phyloP scores from a whole-genome alignment of 768 basidiomycete species.

The Daedaleopsis nitida region DNA sequence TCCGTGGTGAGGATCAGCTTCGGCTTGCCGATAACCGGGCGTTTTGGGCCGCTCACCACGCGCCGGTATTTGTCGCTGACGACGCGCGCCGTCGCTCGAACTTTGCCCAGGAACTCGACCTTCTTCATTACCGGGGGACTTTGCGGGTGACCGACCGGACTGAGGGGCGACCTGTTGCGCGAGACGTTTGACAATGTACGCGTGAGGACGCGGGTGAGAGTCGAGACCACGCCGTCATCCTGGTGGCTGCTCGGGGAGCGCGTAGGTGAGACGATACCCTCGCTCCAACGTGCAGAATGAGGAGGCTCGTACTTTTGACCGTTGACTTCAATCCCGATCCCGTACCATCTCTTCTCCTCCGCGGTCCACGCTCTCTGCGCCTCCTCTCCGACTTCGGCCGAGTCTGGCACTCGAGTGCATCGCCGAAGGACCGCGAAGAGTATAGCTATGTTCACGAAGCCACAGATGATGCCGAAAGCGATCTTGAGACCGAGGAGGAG shows the following conservation, averaged over 20 bases:
- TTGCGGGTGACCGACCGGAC: slow-evolving; percentile 27
- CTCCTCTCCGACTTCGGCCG: slow-evolving; percentile 61
- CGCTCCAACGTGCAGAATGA: slow-evolving; percentile 31
- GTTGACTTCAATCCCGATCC: slow-evolving; percentile 41
- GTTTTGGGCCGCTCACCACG: slow-evolving; percentile 28
- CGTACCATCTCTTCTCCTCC: slow-evolving; percentile 72
- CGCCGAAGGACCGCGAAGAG: slow-evolving; percentile 58
- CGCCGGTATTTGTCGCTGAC: slow-evolving; percentile 60
- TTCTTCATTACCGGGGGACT: slow-evolving; percentile 69
- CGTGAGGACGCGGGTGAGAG: slow-evolving; percentile 36
- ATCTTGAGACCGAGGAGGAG: slow-evolving; percentile 62
- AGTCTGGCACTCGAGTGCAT: slow-evolving; percentile 59
- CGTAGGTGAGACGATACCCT: slow-evolving; percentile 10
- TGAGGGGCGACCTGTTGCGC: slow-evolving; percentile 14
- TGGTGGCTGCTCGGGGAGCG: neutral
- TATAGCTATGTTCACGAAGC: slow-evolving; percentile 53
- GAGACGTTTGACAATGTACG: slow-evolving; percentile 20
- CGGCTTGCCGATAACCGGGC: slow-evolving; percentile 62
- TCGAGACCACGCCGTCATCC: neutral
- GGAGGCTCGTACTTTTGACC: slow-evolving; percentile 13
- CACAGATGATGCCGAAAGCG: slow-evolving; percentile 64
- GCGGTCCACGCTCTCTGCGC: slow-evolving; percentile 60
- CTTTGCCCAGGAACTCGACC: slow-evolving; percentile 63
- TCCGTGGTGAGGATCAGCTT: slow-evolving; percentile 38
- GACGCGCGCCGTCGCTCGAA: slow-evolving; percentile 64